Evolutionary conservation across 1,284 basidiomycete species (phyloP).

Genomic region (Athelia sp.): DNA sequence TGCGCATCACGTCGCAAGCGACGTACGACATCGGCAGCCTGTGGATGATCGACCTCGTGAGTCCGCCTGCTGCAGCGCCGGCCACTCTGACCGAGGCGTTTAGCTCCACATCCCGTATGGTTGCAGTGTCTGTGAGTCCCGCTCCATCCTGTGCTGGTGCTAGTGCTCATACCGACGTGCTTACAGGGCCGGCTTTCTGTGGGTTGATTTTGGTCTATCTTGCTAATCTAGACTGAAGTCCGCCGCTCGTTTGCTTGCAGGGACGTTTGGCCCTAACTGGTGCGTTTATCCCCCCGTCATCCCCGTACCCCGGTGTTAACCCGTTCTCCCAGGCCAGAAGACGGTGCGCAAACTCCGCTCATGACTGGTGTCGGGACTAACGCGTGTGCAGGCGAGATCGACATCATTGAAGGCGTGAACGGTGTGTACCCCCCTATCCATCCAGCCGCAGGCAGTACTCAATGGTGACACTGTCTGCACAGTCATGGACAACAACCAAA

Average conservation of each 20-base stretch:
- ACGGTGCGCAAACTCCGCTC: background rate
- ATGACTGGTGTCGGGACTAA: background rate
- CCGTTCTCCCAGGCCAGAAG: background rate
- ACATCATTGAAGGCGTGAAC: conserved; percentile 45
- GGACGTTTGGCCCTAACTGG: background rate
- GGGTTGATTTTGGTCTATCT: background rate
- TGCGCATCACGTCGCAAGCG: conserved; percentile 45
- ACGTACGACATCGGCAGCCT: conserved; percentile 49
- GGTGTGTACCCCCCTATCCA: background rate
- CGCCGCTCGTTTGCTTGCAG: background rate
- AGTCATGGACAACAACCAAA: conserved; percentile 38
- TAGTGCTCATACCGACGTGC: background rate
- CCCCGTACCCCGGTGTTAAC: background rate
- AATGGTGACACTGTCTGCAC: conserved; percentile 16
- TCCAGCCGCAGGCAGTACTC: too few species aligned
- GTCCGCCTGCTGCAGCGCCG: too few species aligned
- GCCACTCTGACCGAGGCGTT: too few species aligned
- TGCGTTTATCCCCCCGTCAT: background rate
- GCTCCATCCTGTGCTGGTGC: background rate
- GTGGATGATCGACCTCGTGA: conserved; percentile 55
- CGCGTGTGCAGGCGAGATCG: background rate
- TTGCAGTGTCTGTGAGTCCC: background rate
- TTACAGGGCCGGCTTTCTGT: conserved; percentile 2
- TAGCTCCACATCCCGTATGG: conserved; percentile 1
- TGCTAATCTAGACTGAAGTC: too few species aligned